phyloP scores from a whole-genome alignment of 768 basidiomycete genomes.

The Russula sp. region DNA sequence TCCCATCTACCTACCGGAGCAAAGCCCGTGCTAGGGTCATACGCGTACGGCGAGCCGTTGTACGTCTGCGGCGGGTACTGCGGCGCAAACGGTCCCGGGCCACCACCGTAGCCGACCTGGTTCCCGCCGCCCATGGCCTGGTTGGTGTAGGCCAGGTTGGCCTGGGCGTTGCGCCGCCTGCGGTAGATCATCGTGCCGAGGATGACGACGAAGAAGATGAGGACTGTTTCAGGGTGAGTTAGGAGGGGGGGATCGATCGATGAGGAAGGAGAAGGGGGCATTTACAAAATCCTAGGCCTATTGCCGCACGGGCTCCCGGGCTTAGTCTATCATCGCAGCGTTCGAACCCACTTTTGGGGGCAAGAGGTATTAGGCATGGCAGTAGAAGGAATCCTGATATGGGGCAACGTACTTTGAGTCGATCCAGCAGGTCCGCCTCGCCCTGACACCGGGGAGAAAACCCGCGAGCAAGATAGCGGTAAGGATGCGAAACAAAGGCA shows the following conservation, averaged over 20 bases:
- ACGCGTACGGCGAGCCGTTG: background rate
- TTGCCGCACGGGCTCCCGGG: background rate
- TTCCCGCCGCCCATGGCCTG: background rate
- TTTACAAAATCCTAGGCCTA: conserved; percentile 2
- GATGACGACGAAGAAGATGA: background rate
- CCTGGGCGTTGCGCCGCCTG: background rate
- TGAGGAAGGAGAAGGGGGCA: too few relatives aligned
- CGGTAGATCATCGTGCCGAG: background rate
- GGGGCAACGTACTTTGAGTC: background rate
- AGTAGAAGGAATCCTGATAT: background rate
- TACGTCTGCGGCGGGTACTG: conserved; percentile 15
- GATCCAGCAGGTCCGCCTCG: background rate
- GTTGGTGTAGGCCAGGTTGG: background rate
- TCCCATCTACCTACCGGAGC: background rate
- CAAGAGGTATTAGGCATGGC: too few relatives aligned
- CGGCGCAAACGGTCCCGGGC: background rate
- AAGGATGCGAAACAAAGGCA: background rate
- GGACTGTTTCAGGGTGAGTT: background rate
- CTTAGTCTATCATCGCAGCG: background rate
- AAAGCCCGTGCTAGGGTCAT: conserved; percentile 2
- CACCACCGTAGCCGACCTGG: background rate
- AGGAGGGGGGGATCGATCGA: too few relatives aligned
- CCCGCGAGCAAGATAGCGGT: background rate
- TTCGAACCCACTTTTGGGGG: background rate
- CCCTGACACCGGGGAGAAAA: background rate